Evolutionary conservation across 129 eudicot species (phyloP).

Genomic region (Flaveria bidentis): DNA sequence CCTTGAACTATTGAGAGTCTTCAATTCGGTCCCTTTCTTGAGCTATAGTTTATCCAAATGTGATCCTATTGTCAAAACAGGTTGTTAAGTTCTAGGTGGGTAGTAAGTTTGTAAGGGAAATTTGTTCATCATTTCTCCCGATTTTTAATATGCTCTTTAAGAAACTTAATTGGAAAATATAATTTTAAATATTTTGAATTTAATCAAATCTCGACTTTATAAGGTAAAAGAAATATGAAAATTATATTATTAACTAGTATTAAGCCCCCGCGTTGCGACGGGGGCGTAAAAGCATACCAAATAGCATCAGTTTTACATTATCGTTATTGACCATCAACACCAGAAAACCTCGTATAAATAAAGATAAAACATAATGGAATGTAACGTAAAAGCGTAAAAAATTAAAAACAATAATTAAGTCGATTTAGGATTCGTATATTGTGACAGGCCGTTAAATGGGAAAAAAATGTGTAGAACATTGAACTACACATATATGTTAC

Average conservation of each 20-base stretch:
- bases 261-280: no score
- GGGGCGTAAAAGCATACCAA: no score
- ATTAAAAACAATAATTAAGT: no score
- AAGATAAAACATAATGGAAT: no score
- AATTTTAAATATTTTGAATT: not conserved
- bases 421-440: no score
- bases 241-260: not conserved
- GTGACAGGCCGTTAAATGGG: no score
- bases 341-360: no score
- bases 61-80: not conserved
- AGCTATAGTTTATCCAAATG: not conserved
- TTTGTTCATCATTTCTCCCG: not conserved
- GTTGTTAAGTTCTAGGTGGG: conserved; percentile 17
- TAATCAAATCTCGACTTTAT: not conserved
- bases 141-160: not conserved
- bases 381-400: no score
- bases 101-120: conserved; percentile 14
- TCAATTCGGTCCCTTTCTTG: not conserved
- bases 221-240: not conserved
- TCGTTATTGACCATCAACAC: no score
- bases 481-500: no score
- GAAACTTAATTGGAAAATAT: not conserved
- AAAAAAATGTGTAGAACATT: no score
- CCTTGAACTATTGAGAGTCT: conserved; percentile 1
- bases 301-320: no score